Evolutionary conservation across 1,139 yeast species (phyloP), one percentile per base, ranked within the genome.

Genomic region (Scheffersomyces illinoinensis): DNA sequence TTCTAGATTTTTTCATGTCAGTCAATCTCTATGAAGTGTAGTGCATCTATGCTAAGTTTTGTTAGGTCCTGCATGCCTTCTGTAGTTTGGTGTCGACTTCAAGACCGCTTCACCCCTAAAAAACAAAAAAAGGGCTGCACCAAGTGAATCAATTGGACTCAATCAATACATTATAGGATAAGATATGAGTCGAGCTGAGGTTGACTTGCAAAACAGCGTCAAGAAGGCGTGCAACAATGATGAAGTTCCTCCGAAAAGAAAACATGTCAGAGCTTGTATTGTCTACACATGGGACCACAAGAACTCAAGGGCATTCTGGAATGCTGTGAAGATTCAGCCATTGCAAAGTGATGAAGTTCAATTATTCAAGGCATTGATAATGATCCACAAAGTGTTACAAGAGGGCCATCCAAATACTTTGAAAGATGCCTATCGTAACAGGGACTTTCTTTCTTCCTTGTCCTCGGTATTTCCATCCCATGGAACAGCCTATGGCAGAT

Each of bases 241-340:
- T 51, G 98, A 93, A 69, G 85, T 90, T 2, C 97, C 98, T 0
- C 98, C 99, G 1, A 95, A 95, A 73, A 83, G 98, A 67, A 95
- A 95, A 72, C 99, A 95, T 75, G 98, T 95, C 10, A 79, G 95
- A 68, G 93, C 97, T 2, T 92, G 97, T 77, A 93, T 93, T 62
- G 97, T 95, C 50, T 93, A 89, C 74, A 91, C 98, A 2, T 93
- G 98, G 98, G 99, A 95, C 73, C 96, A 92, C 68, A 90, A 91
- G 71, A 88, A 93, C 56, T 88, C 97, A 5, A 82, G 87, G 62
- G 91, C 93, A 4, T 92, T 93, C 70, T 92, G 97, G 97, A 88
- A 90, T 66, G 89, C 90, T 1, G 81, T 95, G 64, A 92, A 91
- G 72, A 77, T 90, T 55, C 88, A 89, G 66, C 97, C 98, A 1